Base-by-base conservation (phyloP, 2,329 filamentous ascomycete species). In the Pseudofabraea citricarpa region DNA sequence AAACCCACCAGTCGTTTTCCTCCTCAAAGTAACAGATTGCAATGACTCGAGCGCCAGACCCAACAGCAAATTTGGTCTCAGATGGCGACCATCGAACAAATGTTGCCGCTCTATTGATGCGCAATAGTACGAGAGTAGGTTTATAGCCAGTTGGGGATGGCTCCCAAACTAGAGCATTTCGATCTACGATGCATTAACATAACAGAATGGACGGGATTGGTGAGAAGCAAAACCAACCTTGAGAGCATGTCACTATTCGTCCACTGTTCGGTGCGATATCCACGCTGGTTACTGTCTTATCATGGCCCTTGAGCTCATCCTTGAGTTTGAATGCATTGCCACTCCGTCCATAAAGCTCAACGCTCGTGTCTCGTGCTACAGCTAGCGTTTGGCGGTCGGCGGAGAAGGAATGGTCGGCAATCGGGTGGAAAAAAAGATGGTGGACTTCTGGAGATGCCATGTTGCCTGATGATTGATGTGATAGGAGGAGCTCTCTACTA, bases 401-500 rank as follows among this genome's bases (percentile, higher is more conserved):
- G 53, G 90, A 95, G 79, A 98, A 98, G 45, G 91, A 96, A 69
- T 98, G 93, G 74, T 98, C 93, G 55, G 89, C 88, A 62, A 98
- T 96, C 49, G 91, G 90, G 57, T 85, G 82, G 72, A 97, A 90
- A 73, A 98, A 98, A 54, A 98, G 85, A 62, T 97, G 90, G 70
- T 97, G 89, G 46, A 95, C 87, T 75, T 97, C 88, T 53, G 90
- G 88, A 47, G 84, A 66, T 43, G 87, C 75, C 91, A 97, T 97
- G 47, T 41, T 75, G 65, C 51, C 42, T 41, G 15, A 41, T 39
- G 41, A 26, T 46, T n/a, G 41, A 45, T 45, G 71, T 74, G 83
- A 87, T 89, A 93, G 88, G 89, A 94, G 88, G 73, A 87, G 80
- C 89, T 95, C 93, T 97, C 93, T 85, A 97, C 93, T 96, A 93